Base-by-base conservation (phyloP, 108 stramenopile species). In the Skeletonema costatum region DNA sequence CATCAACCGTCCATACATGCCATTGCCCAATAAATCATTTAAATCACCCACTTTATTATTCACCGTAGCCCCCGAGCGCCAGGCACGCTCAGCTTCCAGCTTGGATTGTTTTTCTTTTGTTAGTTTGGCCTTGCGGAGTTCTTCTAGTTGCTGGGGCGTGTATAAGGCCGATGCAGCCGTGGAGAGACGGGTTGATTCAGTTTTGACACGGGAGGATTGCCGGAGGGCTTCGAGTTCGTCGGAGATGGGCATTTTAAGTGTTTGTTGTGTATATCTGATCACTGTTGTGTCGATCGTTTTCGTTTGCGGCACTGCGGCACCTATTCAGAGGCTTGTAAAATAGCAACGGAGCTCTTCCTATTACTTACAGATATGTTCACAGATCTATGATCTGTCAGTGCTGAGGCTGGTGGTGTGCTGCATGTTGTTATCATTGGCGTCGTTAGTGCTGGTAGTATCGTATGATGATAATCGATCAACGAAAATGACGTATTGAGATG, bases 221-320 rank as follows among this genome's bases (percentile, higher is more conserved):
- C 81, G 81, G 10, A 82, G 81, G 70, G 81, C 81, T 39, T 75
- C 81, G 41, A 82, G 81, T 70, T 82, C 81, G 64, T 82, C 81
- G 41, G 74, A 56, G 6, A 56, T 56, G 19, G 53, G 53, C 53
- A 56, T 56, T 25, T 56, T 56, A 10, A 0, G 53, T n/a, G 3
- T 46, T 4, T 46, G 16, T 12, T 12, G 12, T 46, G 2, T 12
- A 41, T 41, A 9, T 39, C 6, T 25, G 8, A 39, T 9, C 6
- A 10, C 8, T 39, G 39, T 36, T 36, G 36, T 8, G 36, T 36
- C 36, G 36, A 36, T 36, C 25, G 25, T 25, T 25, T 25, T 25
- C 25, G 25, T 25, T 25, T 25, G 25, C 25, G 25, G 25, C 25
- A 25, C 25, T 25, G 25, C 25, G 25, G 25, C 25, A 25, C 25